These are phyloP conservation scores for Purshia tridentata DNA, from an alignment of 306 rosid species.

Conservation along the genomic window DNA sequence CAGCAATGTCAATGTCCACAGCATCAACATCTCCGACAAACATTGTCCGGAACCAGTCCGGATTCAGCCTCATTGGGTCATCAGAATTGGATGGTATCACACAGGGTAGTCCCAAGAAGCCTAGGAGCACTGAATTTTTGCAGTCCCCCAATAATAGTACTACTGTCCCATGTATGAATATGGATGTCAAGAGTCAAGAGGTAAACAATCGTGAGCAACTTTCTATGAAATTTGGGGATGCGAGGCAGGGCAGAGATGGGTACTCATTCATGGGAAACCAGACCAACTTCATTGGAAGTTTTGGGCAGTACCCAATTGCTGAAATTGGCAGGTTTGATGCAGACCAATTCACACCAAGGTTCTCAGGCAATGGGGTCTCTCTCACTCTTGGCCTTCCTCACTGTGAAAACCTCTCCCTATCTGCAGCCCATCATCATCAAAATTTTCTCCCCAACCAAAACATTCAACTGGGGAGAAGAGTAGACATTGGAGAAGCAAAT, in stretches of 20 bases:
- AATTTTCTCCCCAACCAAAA: slow-evolving; percentile 62
- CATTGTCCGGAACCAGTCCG: slow-evolving; percentile 53
- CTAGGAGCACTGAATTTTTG: slow-evolving; percentile 51
- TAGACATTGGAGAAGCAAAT: slow-evolving; percentile 61
- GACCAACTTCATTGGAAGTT: slow-evolving; percentile 70
- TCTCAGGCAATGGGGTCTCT: slow-evolving; percentile 83
- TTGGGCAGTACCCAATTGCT: slow-evolving; percentile 86
- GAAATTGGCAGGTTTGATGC: slow-evolving; percentile 81
- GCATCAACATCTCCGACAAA: slow-evolving; percentile 52
- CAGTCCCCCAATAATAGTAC: slow-evolving; percentile 40
- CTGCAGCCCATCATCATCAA: slow-evolving; percentile 57
- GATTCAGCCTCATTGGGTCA: slow-evolving; percentile 72
- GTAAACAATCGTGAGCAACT: slow-evolving; percentile 38
- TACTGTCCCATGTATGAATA: slow-evolving; percentile 39
- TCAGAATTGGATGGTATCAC: slow-evolving; percentile 89
- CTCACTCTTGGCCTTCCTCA: slow-evolving; percentile 95
- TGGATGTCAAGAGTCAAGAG: slow-evolving; percentile 53
- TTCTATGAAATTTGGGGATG: slow-evolving; percentile 63
- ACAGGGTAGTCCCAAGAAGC: slow-evolving; percentile 77
- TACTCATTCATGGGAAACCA: slow-evolving; percentile 76
- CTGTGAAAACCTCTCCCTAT: slow-evolving; percentile 62
- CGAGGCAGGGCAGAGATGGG: slow-evolving; percentile 67
- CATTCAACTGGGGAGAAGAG: slow-evolving; percentile 73
- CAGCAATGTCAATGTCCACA: slow-evolving; percentile 46
- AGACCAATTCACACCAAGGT: slow-evolving; percentile 71